Conservation (phyloP, 75 land plant species). For the Chamaecyparis obtusa region DNA sequence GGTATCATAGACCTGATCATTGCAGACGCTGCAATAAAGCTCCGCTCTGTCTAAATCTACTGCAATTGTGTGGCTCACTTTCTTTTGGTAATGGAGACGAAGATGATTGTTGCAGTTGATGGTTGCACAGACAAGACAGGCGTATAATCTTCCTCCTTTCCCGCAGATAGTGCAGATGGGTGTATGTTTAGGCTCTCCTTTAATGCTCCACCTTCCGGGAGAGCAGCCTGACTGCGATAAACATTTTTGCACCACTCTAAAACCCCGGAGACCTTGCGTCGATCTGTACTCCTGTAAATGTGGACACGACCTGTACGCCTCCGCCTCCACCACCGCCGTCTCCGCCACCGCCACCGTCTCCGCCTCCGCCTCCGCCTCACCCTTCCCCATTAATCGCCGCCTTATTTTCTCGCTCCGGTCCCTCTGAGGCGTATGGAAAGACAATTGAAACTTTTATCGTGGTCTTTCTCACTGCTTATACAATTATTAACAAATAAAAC, state of each 20-base stretch:
- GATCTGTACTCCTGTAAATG: conserved; percentile 46
- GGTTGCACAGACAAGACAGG: conserved; percentile 69
- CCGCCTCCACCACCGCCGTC: background rate
- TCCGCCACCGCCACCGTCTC: background rate
- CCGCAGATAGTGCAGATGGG: conserved; percentile 52
- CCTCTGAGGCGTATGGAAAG: too few species aligned
- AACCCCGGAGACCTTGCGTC: conserved; percentile 36
- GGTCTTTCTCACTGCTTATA: too few species aligned
- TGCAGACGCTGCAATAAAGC: conserved; percentile 81
- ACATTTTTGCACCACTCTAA: conserved; percentile 51
- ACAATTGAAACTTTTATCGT: too few species aligned
- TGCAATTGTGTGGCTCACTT: conserved; percentile 56
- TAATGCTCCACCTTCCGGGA: conserved; percentile 29
- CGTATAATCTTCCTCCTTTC: conserved; percentile 37
- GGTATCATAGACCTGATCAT: conserved; percentile 81
- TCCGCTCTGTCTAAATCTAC: conserved; percentile 84
- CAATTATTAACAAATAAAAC: too few species aligned
- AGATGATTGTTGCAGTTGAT: conserved; percentile 44
- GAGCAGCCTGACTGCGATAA: conserved; percentile 28
- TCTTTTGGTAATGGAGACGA: conserved; percentile 31
- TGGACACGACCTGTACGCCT: conserved; percentile 26
- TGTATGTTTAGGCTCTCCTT: conserved; percentile 37
- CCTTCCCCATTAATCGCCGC: background rate
- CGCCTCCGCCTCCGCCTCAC: background rate
- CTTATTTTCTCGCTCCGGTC: too few species aligned